Evolutionary conservation across 371 early-diverging fungal genomes (phyloP).

Genomic region (Mucor velutinosus): DNA sequence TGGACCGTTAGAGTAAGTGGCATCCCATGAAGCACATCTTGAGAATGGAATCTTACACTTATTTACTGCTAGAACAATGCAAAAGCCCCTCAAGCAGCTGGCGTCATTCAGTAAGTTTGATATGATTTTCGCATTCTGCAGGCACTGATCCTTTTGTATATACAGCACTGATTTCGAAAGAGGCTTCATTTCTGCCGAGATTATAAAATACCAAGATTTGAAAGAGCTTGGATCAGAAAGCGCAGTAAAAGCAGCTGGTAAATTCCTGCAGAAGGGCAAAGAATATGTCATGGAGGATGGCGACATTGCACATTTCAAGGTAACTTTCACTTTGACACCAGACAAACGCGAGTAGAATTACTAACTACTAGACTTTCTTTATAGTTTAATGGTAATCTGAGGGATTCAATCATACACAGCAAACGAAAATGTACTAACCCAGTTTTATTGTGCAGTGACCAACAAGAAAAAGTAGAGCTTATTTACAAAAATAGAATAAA

Average conservation of each 20-base stretch:
- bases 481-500: neutral
- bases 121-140: neutral
- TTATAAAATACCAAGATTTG: conserved; percentile 73
- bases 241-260: conserved; percentile 42
- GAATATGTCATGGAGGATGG: conserved; percentile 96
- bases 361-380: neutral
- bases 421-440: neutral
- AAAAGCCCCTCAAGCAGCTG: conserved; percentile 94
- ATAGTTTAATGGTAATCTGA: conserved; percentile 21
- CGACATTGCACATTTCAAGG: conserved; percentile 82
- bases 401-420: neutral
- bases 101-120: conserved; percentile 67
- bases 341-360: neutral
- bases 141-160: conserved; percentile 29
- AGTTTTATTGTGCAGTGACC: conserved; percentile 3
- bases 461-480: conserved; percentile 9
- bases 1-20: conserved; percentile 70
- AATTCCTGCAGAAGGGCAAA: conserved; percentile 89
- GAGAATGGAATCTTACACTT: neutral
- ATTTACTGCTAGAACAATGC: conserved; percentile 56
- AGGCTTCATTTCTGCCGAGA: conserved; percentile 93
- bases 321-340: conserved; percentile 7
- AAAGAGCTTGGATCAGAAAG: conserved; percentile 60
- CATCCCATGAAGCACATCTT: neutral
- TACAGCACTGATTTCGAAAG: conserved; percentile 83